A percentile compares a stretch with the other conserved stretches of the same genome.
phyloP scores from a whole-genome alignment of 1,284 basidiomycete genomes.

The Tetrapyrgos nigripes region DNA sequence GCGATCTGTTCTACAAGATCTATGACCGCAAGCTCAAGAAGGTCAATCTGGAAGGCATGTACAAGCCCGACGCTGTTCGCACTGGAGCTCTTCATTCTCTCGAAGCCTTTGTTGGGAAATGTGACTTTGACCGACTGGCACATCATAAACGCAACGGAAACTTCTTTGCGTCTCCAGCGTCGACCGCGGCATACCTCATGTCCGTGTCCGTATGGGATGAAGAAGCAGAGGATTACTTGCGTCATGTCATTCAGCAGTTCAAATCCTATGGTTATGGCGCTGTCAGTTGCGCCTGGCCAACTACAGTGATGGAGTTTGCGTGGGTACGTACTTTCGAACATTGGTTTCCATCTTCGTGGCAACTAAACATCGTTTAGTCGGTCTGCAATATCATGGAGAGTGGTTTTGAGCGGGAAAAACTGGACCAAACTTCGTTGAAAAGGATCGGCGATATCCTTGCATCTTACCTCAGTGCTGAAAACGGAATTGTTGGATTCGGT shows the following conservation, averaged over 20 bases:
- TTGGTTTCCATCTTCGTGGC: not conserved
- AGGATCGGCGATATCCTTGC: not conserved
- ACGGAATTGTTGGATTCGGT: constrained; percentile 6
- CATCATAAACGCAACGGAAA: constrained; percentile 5
- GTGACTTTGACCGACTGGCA: constrained; percentile 2
- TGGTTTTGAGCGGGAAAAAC: constrained; percentile 1
- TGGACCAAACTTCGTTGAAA: not conserved
- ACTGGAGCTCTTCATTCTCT: constrained; percentile 3
- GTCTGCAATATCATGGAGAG: constrained; percentile 5
- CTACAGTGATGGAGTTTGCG: constrained; percentile 3
- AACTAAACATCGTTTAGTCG: not conserved
- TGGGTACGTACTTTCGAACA: not conserved
- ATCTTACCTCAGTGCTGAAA: not conserved
- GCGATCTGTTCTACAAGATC: not conserved
- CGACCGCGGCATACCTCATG: constrained; percentile 9
- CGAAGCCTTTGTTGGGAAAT: constrained; percentile 3
- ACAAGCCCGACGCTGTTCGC: not conserved
- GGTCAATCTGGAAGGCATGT: not conserved
- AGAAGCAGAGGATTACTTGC: constrained; percentile 5
- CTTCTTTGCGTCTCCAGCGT: constrained; percentile 7
- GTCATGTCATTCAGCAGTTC: not conserved
- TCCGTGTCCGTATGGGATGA: constrained; percentile 4
- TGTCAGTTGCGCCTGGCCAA: constrained; percentile 5
- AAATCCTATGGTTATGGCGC: constrained; percentile 2
- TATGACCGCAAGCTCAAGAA: constrained; percentile 2